Base-by-base conservation (phyloP, 352 stramenopile genomes). In the Globisporangium acanthophoron region DNA sequence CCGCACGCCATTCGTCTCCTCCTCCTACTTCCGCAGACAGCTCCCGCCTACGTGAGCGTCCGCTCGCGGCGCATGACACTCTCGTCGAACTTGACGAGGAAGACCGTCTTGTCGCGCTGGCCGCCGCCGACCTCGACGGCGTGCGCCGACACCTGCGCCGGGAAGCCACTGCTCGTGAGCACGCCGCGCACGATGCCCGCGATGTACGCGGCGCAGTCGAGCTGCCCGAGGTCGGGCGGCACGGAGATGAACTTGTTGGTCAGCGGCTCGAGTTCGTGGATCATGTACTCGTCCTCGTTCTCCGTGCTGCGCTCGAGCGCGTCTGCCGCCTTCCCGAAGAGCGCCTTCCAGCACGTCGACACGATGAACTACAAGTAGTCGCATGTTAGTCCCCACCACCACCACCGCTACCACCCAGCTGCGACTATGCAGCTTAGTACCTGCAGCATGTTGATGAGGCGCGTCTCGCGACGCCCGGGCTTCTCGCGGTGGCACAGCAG, bases 281-380 rank as follows among this genome's bases (percentile, higher is more conserved):
- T 99, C 94, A 98, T 99, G 76, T 97, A 99, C 85, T 99, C 96
- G 73, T 98, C 87, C n/a, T 97, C 92, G 70, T 98, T 97, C 70
- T 98, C 94, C 37, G 96, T 98, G 61, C 88, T 98, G 58, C 93
- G 80, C 76, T 99, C 96, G 27, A 99, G 79, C 13, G 92, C 97
- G 62, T 99, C 96, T 1, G 96, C 96, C 12, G 90, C 80, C 69
- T 98, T 99, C 49, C 95, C 95, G 70, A 99, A 99, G 16, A 99
- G 74, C 47, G 87, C 82, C 70, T 98, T 98, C 94, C 95, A 98
- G 58, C 91, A 95, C 12, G 81, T 92, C 1, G 90, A 97, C 3
- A 96, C 96, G 35, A 98, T 80, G 72, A 98, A 98, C 71, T 97
- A 18, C 31, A 16, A 5, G 3, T 4, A 54, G 16, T 6, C 2